Conservation (phyloP, 176 grass and related monocot species). For the Elaeis guineensis region DNA sequence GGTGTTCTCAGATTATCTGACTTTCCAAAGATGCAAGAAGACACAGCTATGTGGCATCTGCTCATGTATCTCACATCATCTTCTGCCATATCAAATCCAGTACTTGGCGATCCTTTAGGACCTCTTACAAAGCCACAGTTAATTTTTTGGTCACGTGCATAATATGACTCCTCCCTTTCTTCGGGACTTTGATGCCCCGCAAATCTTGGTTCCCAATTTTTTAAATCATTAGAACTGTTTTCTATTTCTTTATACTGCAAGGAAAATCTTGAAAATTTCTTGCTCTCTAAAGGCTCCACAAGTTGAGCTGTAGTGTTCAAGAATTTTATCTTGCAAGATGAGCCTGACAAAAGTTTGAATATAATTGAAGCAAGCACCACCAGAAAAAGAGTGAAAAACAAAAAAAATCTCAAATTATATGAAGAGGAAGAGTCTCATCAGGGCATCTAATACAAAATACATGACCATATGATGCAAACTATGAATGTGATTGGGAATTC, state of each 20-base stretch:
- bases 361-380: too few relatives aligned
- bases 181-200: constrained; percentile 73
- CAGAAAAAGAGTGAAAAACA: too few relatives aligned
- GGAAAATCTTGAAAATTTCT: constrained; percentile 72
- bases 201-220: constrained; percentile 82
- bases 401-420: too few relatives aligned
- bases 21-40: constrained; percentile 99
- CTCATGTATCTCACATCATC: constrained; percentile 74
- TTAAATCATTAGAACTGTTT: constrained; percentile 39
- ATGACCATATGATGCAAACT: too few relatives aligned
- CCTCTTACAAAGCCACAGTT: constrained; percentile 90
- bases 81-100: constrained; percentile 90
- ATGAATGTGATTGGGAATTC: too few relatives aligned
- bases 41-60: constrained; percentile 95
- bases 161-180: constrained; percentile 77
- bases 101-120: constrained; percentile 49
- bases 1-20: constrained; percentile 92
- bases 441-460: too few relatives aligned
- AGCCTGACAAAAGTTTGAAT: constrained; percentile 36
- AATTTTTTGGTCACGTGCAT: constrained; percentile 64
- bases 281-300: constrained; percentile 58
- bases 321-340: constrained; percentile 89
- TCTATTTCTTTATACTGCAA: constrained; percentile 68
- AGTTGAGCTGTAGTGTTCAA: constrained; percentile 81
- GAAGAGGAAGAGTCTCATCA: too few relatives aligned